Conservation (phyloP, 139 green algal species). For the Pseudopediastrum boryanum region DNA sequence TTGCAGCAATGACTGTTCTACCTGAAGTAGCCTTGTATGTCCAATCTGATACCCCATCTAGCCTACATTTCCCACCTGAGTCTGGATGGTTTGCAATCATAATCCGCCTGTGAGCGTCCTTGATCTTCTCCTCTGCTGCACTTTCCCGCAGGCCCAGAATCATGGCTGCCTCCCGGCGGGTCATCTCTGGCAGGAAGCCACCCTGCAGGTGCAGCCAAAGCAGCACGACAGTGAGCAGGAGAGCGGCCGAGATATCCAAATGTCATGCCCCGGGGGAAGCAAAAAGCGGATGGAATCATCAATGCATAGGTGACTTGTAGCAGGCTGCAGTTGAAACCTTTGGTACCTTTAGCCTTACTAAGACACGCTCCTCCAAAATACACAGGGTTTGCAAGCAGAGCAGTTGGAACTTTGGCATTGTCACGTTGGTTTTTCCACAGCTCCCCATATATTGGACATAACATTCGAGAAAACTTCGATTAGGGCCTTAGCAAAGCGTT, state of each 20-base stretch:
- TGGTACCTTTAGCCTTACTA: no score
- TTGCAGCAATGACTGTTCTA: no score
- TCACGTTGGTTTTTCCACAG: no score
- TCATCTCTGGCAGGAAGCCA: slow-evolving; percentile 95
- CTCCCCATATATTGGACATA: no score
- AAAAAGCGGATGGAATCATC: no score
- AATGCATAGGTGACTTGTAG: no score
- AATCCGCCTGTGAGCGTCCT: slow-evolving; percentile 93
- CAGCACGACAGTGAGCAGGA: background rate
- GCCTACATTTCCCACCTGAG: slow-evolving; percentile 45
- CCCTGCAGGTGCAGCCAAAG: slow-evolving; percentile 63
- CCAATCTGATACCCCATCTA: no score
- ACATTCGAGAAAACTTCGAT: background rate
- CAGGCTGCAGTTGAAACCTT: no score
- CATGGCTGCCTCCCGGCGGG: slow-evolving; percentile 85
- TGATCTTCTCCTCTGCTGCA: slow-evolving; percentile 85
- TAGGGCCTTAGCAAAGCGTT: background rate
- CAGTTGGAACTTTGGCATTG: background rate
- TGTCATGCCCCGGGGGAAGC: no score
- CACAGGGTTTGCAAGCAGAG: background rate
- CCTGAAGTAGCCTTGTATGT: no score
- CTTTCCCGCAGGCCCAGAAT: slow-evolving; percentile 92
- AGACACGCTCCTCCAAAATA: no score
- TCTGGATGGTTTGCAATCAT: slow-evolving; percentile 99
- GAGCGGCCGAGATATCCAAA: no score